These are phyloP conservation scores for Xylariaceae sp. DNA, from an alignment of 2,329 filamentous ascomycete species.

Conservation along the genomic window DNA sequence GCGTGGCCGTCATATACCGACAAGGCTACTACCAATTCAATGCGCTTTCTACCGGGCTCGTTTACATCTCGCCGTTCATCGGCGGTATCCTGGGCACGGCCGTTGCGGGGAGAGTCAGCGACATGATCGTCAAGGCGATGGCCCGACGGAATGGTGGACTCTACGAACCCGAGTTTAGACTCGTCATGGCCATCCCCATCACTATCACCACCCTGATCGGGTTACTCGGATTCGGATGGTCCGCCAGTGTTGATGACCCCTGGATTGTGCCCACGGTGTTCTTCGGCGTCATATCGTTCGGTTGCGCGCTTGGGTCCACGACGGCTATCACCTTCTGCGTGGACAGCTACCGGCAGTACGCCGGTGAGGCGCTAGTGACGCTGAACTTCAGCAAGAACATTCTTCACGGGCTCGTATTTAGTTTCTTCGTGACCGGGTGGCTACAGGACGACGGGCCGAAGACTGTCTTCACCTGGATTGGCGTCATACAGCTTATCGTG, in stretches of 20 bases:
- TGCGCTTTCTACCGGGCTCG: slow-evolving; percentile 72
- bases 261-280: slow-evolving; percentile 95
- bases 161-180: slow-evolving; percentile 90
- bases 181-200: slow-evolving; percentile 83
- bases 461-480: slow-evolving; percentile 75
- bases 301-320: slow-evolving; percentile 83
- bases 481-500: slow-evolving; percentile 76
- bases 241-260: slow-evolving; percentile 64
- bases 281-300: slow-evolving; percentile 88
- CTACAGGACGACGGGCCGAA: slow-evolving; percentile 70
- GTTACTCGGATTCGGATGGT: slow-evolving; percentile 97
- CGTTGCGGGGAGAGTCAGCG: slow-evolving; percentile 82
- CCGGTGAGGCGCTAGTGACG: slow-evolving; percentile 88
- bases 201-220: slow-evolving; percentile 74
- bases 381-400: slow-evolving; percentile 94
- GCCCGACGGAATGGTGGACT: slow-evolving; percentile 82
- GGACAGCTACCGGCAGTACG: slow-evolving; percentile 89
- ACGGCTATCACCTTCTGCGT: slow-evolving; percentile 93
- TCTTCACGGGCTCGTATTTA: slow-evolving; percentile 83
- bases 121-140: slow-evolving; percentile 79
- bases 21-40: slow-evolving; percentile 73
- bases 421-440: slow-evolving; percentile 85
- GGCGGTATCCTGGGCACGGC: slow-evolving; percentile 87
- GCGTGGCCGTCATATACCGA: slow-evolving; percentile 75
- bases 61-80: slow-evolving; percentile 87